Evolutionary conservation across 176 grass and related monocot genomes (phyloP), one percentile per base, ranked within the genome.

Genomic region (Bonia amplexicaulis): DNA sequence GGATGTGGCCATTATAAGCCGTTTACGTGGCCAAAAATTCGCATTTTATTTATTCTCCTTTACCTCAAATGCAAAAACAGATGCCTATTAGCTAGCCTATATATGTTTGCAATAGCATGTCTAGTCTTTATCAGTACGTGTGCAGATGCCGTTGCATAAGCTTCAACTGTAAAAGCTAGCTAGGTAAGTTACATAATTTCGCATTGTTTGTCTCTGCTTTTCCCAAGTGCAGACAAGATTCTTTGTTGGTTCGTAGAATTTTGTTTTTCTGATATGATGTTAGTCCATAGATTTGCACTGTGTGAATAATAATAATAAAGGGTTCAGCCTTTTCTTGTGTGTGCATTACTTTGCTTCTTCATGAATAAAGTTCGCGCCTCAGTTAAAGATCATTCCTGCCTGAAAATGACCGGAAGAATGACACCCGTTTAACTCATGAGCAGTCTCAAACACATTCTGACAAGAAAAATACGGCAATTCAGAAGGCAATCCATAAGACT

Each of bases 221-320:
- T 22, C 52, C 37, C 40, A 15, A 84, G 85, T 29, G 58, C 31
- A 75, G 41, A 35, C 60, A 87, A 16, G 71, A 80, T 87, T 84
- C 60, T 52, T 52, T 84, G 29, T 49, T 68, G 44, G 41, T 51
- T 80, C 80, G 22, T 73, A 12, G 48, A 73, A 47, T 64, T 78
- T 86, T 49, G 47, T 83, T 57, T 59, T 67, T 27, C 19, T 79
- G 79, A 90, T 69, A 41, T 44, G 68, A 87, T 62, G 80, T 74
- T 87, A 40, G 69, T 84, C 75, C 69, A 22, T 64, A 57, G 76
- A 84, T 84, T 71, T 47, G 37, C 25, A 79, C 75, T 75, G 69
- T 91, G 31, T 39, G 85, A 83, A 54, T 61, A 82, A 74, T 61
- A 82, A 74, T 78, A 78, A 78, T 73, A 73, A 78, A 87, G 49